Base-by-base conservation (phyloP, 495 filamentous ascomycete species). In the Parathielavia hyrcaniae region DNA sequence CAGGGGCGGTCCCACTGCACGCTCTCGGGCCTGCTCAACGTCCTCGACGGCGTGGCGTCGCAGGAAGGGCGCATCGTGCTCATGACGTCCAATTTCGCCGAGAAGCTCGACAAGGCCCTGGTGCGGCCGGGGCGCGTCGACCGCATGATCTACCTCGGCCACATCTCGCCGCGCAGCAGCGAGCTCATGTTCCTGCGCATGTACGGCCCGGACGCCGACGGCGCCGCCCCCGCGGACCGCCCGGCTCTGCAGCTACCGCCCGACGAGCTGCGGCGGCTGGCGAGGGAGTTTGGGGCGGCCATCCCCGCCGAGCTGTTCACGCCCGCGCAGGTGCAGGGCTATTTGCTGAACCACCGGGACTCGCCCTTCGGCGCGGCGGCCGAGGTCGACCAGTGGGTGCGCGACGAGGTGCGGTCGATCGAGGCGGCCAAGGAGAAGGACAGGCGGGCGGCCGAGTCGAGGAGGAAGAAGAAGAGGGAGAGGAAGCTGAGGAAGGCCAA, bases 31-130 rank as follows among this genome's bases (percentile, higher is more conserved):
- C 71, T 90, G 10, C 68, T 90, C 5, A 89, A 89, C 55, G 85
- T 85, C 11, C 77, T 90, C 38, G 87, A 89, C 64, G 86, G 87
- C 16, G 83, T 88, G 9, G 82, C 84, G 4, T 83, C 83, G 0
- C 80, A 79, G 38, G 86, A 89, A 65, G 87, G 86, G 20, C 79
- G 85, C 5, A 85, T 89, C 50, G 77, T 89, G 5, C 78, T 89
- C 40, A 87, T 90, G 83, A 89, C 86, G 1, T 86, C 86, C 38
- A 90, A 90, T 60, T 79, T 83, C 52, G 77, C 79, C 6, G 81
- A 87, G 8, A 79, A 81, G 47, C 77, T 90, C 0, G 86, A 90
- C 60, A 73, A 77, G 43, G 86, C 86, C 1, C 73, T 90, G 2
- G 75, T 87, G 12, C 80, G 87, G 0, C 84, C 84, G 16, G 87